Evolutionary conservation across 192 early-diverging fungal genomes (phyloP), one percentile per base, ranked within the genome.

Genomic region (Gryganskiella cystojenkinii): DNA sequence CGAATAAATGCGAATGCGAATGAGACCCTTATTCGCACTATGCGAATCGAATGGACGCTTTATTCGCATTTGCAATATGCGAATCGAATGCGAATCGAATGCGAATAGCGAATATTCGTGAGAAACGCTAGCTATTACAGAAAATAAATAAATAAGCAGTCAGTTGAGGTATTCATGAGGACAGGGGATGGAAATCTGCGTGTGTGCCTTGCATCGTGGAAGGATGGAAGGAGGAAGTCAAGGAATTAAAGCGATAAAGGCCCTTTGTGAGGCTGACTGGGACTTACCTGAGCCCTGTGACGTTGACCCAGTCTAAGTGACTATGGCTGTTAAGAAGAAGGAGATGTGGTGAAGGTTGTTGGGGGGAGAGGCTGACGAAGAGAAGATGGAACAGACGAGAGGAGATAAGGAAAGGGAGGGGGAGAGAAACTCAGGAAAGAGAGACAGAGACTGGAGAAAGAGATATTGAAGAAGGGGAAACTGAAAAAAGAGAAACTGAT

Each of bases 121-220:
- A n/a, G n/a, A n/a, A n/a, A n/a, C n/a, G n/a, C n/a, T 59, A 22
- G 57, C 42, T 45, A 42, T 59, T n/a, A 59, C 57, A 59, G 40
- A 59, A 59, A 59, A 45, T 45, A 59, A 59, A 13, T 59, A 59
- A 59, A 59, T n/a, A n/a, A n/a, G n/a, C n/a, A n/a, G n/a, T n/a
- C n/a, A n/a, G n/a, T n/a, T n/a, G n/a, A n/a, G n/a, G n/a, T n/a
- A n/a, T n/a, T n/a, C 57, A 42, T 15, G 40, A 59, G 57, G 27
- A 59, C 57, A 44, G 57, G 40, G 57, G 57, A 59, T 59, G 57
- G 42, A 42, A 59, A 44, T 59, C 57, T n/a, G n/a, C 10, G 57
- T 42, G 57, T 44, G 57, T 44, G 40, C 35, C 40, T 27, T 59
- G 44, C 40, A 44, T 44, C 42, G 40, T 59, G 35, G 40, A 59